Evolutionary conservation across 371 early-diverging fungal species (phyloP).

Genomic region (Cokeromyces recurvatus): DNA sequence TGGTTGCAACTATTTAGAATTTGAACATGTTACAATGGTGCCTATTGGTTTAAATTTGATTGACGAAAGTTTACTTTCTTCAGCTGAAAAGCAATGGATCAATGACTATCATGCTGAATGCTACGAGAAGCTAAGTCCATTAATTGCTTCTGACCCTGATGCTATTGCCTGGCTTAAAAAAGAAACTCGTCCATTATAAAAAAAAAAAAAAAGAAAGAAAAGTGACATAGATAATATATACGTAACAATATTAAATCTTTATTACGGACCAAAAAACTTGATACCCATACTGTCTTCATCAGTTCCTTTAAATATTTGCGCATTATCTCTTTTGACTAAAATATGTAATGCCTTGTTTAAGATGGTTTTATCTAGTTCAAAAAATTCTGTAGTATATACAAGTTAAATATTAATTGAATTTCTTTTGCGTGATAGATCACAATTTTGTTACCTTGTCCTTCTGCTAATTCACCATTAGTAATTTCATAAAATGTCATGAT

Average conservation of each 20-base stretch:
- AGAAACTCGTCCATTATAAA: slow-evolving; percentile 57
- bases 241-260: too few species aligned
- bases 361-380: slow-evolving; percentile 61
- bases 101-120: slow-evolving; percentile 81
- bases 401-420: too few species aligned
- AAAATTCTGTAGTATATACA: slow-evolving; percentile 71
- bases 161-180: slow-evolving; percentile 77
- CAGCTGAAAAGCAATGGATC: slow-evolving; percentile 79
- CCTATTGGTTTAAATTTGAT: slow-evolving; percentile 82
- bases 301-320: slow-evolving; percentile 77
- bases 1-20: slow-evolving; percentile 71
- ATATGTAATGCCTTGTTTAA: slow-evolving; percentile 73
- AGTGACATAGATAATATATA: background rate
- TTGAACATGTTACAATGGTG: slow-evolving; percentile 90
- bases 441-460: slow-evolving; percentile 56
- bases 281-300: slow-evolving; percentile 78
- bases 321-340: slow-evolving; percentile 73
- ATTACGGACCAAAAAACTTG: slow-evolving; percentile 65
- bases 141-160: slow-evolving; percentile 58
- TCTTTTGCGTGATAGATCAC: slow-evolving; percentile 8
- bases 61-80: slow-evolving; percentile 57
- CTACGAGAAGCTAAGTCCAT: slow-evolving; percentile 69
- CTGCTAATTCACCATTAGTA: slow-evolving; percentile 74
- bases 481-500: slow-evolving; percentile 84
- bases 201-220: background rate